These are phyloP conservation scores for Suillus placidus DNA, from an alignment of 768 basidiomycete species.

Conservation along the genomic window DNA sequence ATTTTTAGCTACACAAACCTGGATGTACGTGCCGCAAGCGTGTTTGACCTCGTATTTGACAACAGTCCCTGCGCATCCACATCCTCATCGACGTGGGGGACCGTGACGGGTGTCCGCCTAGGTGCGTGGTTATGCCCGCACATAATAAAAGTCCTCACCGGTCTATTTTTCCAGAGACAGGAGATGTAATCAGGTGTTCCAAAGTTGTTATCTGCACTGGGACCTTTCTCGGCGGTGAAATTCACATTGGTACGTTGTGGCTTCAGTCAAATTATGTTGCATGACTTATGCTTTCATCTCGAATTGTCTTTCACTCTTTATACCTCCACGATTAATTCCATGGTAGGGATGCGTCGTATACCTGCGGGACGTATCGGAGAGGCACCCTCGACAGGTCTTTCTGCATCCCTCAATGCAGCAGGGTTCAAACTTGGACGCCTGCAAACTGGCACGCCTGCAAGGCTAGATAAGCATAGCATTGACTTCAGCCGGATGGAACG, in stretches of 20 bases:
- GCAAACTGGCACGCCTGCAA: constrained; percentile 87
- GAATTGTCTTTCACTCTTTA: neutral
- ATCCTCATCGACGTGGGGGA: constrained; percentile 47
- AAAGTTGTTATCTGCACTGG: constrained; percentile 90
- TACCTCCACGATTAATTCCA: neutral
- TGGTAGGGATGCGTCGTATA: constrained; percentile 64
- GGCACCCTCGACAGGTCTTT: constrained; percentile 72
- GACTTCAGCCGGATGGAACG: constrained; percentile 60
- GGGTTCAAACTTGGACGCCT: constrained; percentile 84
- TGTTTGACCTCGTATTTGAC: constrained; percentile 77
- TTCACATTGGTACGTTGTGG: constrained; percentile 70
- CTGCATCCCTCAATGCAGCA: constrained; percentile 69
- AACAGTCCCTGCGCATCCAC: constrained; percentile 33
- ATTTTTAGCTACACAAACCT: constrained; percentile 70
- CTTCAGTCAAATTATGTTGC: neutral
- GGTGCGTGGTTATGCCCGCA: constrained; percentile 41
- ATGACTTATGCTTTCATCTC: neutral
- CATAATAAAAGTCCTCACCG: constrained; percentile 3
- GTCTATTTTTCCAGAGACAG: constrained; percentile 52
- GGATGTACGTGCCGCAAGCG: constrained; percentile 69
- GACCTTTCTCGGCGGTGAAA: constrained; percentile 89
- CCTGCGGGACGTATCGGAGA: constrained; percentile 81
- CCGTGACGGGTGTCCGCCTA: constrained; percentile 65
- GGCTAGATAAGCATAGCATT: constrained; percentile 71
- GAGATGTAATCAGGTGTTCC: constrained; percentile 74